Conservation (phyloP, 768 basidiomycete genomes). For the Hericium alpestre region DNA sequence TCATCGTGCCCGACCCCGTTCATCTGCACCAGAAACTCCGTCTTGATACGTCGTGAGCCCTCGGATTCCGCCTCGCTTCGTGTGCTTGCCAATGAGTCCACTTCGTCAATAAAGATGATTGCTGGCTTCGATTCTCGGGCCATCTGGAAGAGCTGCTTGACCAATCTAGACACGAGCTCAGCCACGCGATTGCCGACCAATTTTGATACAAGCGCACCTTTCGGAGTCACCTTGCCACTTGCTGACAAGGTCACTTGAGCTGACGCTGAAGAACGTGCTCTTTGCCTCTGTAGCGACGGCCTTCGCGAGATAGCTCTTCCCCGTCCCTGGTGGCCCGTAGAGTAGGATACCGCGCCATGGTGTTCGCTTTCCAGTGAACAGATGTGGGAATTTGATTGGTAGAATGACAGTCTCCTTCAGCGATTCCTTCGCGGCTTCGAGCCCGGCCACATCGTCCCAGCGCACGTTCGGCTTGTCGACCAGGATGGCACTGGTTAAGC, state of each 20-base stretch:
- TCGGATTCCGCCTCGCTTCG: conserved; percentile 96
- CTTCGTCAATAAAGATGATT: conserved; percentile 98
- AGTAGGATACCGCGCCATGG: conserved; percentile 94
- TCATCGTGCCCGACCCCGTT: conserved; percentile 98
- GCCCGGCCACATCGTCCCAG: conserved; percentile 98
- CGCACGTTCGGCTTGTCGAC: conserved; percentile 90
- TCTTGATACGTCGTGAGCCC: conserved; percentile 94
- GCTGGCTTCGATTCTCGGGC: conserved; percentile 93
- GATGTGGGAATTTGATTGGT: conserved; percentile 98
- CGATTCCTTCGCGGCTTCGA: conserved; percentile 90
- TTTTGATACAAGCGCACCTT: conserved; percentile 40
- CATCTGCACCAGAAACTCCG: conserved; percentile 97
- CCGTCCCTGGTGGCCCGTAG: conserved; percentile 96
- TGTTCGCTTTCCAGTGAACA: conserved; percentile 96
- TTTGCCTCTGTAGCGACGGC: conserved; percentile 99
- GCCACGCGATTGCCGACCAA: background rate
- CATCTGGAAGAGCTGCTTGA: conserved; percentile 93
- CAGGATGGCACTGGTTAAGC: conserved; percentile 78
- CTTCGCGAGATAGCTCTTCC: conserved; percentile 94
- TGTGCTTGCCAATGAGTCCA: conserved; percentile 91
- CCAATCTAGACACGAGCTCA: conserved; percentile 44
- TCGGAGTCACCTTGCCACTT: conserved; percentile 99
- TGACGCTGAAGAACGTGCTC: conserved; percentile 97
- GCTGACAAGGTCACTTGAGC: conserved; percentile 89
- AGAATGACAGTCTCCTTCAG: conserved; percentile 97